Evolutionary conservation across 495 filamentous ascomycete species (phyloP), one percentile per base, ranked within the genome.

Genomic region (Penicillium salamii): DNA sequence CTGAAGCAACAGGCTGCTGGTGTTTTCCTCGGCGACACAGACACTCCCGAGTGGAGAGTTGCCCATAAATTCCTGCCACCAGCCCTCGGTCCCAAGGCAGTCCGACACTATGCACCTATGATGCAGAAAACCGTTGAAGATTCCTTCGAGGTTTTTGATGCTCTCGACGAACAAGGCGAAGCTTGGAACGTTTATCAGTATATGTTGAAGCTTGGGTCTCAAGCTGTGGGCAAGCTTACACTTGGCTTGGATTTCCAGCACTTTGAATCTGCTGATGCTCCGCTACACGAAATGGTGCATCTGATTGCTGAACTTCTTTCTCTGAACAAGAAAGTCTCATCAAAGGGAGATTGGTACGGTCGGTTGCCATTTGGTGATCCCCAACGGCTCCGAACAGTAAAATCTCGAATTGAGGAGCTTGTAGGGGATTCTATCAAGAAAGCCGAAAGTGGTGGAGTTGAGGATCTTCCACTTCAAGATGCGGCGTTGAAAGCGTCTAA

Each of bases 51-150:
- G 38, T 81, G 70, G 69, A 52, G 58, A 12, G 47, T 66, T 1
- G 68, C 68, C 0, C 79, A 82, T 59, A 82, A 81, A 56, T 83
- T 79, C 54, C 46, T 83, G 1, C 76, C 79, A 0, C 78, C 79
- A 0, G 69, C 71, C 1, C 48, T 83, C 28, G 65, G 65, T 0
- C 79, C 79, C 15, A 78, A 76, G 47, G 79, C 78, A 1, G 74
- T 82, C 7, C 58, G 69, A 5, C 79, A 82, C 48, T 80, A 81
- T 54, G 67, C 74, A 0, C 75, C 77, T 2, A 64, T 65, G 5
- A 80, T 83, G 74, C 76, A 80, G 42, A 45, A 65, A 8, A 65
- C 67, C 1, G 70, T 69, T 0, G 58, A 71, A 32, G 54, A 66
- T 26, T 35, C 67, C 11, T 80, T 79, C 51, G 54, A 47, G 5